Conservation (phyloP, 2,329 filamentous ascomycete species). For the Cordyceps cicadae region DNA sequence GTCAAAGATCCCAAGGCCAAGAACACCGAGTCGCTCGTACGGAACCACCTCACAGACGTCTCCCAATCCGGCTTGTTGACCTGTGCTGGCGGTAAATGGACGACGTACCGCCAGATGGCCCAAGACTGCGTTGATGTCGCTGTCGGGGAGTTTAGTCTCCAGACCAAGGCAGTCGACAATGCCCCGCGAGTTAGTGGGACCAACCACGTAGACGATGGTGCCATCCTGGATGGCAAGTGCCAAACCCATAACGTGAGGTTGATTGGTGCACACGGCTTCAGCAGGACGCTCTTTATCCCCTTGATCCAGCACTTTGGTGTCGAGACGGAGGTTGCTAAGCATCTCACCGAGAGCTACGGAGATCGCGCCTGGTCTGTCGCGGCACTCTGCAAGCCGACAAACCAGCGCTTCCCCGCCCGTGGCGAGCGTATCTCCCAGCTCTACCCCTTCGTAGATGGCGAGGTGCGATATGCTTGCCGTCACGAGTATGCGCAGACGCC, state of each 20-base stretch:
- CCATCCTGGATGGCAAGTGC: slow-evolving; percentile 57
- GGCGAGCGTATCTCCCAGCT: slow-evolving; percentile 71
- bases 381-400: slow-evolving; percentile 67
- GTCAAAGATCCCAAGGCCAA: slow-evolving; percentile 79
- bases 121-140: slow-evolving; percentile 82
- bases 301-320: slow-evolving; percentile 88
- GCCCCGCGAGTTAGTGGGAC: slow-evolving; percentile 63
- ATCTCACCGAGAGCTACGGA: slow-evolving; percentile 79
- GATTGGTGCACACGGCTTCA: slow-evolving; percentile 78
- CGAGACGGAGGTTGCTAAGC: slow-evolving; percentile 85
- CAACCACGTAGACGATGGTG: slow-evolving; percentile 61
- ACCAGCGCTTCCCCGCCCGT: slow-evolving; percentile 71
- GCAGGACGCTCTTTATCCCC: slow-evolving; percentile 86
- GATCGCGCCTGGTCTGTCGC: slow-evolving; percentile 90
- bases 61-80: slow-evolving; percentile 75
- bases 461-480: slow-evolving; percentile 77
- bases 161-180: slow-evolving; percentile 46
- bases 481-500: slow-evolving; percentile 91
- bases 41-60: slow-evolving; percentile 75
- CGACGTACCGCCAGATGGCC: slow-evolving; percentile 87
- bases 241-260: slow-evolving; percentile 78
- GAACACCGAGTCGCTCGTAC: slow-evolving; percentile 80
- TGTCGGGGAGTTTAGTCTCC: slow-evolving; percentile 58
- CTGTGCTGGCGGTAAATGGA: slow-evolving; percentile 87
- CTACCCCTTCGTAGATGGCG: slow-evolving; percentile 88